These are phyloP conservation scores for Ustilago shanxiensis DNA, from an alignment of 1,284 basidiomycete species.

Conservation along the genomic window DNA sequence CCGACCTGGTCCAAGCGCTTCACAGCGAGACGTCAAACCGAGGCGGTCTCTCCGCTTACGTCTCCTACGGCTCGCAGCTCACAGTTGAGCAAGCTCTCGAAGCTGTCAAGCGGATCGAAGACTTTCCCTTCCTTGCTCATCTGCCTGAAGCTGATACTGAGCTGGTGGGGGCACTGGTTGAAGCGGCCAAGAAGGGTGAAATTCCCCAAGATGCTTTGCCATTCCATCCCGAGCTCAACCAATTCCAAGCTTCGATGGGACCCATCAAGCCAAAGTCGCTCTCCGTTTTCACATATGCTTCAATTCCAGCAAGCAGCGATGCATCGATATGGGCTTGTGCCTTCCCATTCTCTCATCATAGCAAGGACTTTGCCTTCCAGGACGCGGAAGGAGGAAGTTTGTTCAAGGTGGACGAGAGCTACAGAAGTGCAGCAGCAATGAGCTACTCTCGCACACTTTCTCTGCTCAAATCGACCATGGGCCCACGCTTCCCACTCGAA, in stretches of 20 bases:
- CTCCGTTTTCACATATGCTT: slow-evolving; percentile 33
- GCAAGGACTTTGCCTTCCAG: slow-evolving; percentile 28
- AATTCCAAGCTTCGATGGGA: slow-evolving; percentile 23
- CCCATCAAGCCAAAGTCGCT: slow-evolving; percentile 18
- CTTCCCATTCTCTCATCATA: slow-evolving; percentile 39
- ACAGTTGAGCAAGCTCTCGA: slow-evolving; percentile 9
- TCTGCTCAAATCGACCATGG: slow-evolving; percentile 31
- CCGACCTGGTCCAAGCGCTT: slow-evolving; percentile 15
- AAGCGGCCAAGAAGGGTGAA: slow-evolving; percentile 21
- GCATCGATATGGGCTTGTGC: slow-evolving; percentile 35
- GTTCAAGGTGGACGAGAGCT: neutral
- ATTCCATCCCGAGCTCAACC: slow-evolving; percentile 34
- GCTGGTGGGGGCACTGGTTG: slow-evolving; percentile 13
- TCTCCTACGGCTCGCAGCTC: slow-evolving; percentile 23
- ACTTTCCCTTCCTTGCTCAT: slow-evolving; percentile 20
- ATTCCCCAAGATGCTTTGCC: slow-evolving; percentile 27
- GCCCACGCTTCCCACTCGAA: slow-evolving; percentile 39
- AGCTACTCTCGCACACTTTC: slow-evolving; percentile 36
- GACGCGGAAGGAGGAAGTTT: neutral
- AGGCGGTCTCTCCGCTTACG: slow-evolving; percentile 23
- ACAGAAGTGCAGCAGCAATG: slow-evolving; percentile 35
- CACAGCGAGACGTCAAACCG: slow-evolving; percentile 13
- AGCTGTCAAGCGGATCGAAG: neutral
- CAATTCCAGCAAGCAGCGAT: slow-evolving; percentile 4
- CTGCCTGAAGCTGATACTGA: slow-evolving; percentile 13